Conservation (phyloP, 305 asterid genomes). For the Fraxinus xanthoxyloides region DNA sequence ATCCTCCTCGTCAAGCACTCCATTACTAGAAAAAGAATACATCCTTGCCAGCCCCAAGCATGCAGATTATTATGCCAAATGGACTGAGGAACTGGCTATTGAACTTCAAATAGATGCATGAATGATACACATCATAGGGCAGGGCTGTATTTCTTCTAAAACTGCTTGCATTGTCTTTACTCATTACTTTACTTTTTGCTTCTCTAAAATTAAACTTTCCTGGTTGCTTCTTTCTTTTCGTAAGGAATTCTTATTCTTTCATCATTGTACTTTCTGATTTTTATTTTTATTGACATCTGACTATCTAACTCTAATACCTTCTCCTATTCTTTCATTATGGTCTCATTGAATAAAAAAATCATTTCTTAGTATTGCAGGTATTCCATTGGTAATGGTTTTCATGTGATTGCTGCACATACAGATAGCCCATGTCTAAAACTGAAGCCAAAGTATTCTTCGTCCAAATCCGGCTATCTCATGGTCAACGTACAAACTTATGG, state of each 20-base stretch:
- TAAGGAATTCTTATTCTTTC: slow-evolving; percentile 2
- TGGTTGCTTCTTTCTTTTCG: slow-evolving; percentile 2
- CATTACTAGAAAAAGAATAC: slow-evolving; percentile 16
- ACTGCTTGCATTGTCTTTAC: slow-evolving; percentile 3
- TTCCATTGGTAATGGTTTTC: slow-evolving; percentile 80
- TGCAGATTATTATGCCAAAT: slow-evolving; percentile 12
- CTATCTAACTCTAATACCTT: slow-evolving; percentile 6
- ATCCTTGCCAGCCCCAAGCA: slow-evolving; percentile 8
- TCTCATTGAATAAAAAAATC: slow-evolving; percentile 26
- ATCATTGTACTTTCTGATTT: slow-evolving; percentile 2
- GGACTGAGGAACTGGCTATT: slow-evolving; percentile 16
- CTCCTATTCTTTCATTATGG: slow-evolving; percentile 2
- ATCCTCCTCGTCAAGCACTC: slow-evolving; percentile 7
- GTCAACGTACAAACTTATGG: slow-evolving; percentile 94
- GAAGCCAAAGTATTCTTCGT: slow-evolving; percentile 88
- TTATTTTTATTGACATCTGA: slow-evolving; percentile 3
- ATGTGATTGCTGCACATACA: slow-evolving; percentile 91
- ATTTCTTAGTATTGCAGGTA: slow-evolving; percentile 66
- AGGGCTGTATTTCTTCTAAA: background rate
- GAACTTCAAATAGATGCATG: background rate
- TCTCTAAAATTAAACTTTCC: slow-evolving; percentile 8
- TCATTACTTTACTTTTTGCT: slow-evolving; percentile 3
- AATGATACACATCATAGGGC: background rate
- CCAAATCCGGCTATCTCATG: slow-evolving; percentile 89
- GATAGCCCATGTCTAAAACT: slow-evolving; percentile 98